Evolutionary conservation across 1,284 basidiomycete genomes (phyloP), one percentile per base, ranked within the genome.

Genomic region (Xerocomus alliaceus): DNA sequence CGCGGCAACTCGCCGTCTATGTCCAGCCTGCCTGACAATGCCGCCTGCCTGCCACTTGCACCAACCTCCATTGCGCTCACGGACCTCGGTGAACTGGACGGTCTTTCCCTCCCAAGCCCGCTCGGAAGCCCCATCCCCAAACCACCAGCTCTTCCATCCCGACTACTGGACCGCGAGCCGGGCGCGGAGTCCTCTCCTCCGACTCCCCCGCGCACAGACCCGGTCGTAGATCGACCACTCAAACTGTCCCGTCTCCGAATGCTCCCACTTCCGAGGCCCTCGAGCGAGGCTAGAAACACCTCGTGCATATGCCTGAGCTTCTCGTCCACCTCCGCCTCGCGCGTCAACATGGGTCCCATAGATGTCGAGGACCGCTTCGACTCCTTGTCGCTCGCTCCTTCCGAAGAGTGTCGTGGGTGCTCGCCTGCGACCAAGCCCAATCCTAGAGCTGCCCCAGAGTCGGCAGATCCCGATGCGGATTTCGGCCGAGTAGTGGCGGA

Each of bases 231-330:
- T 29, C 49, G 56, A n/a, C 60, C 59, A 28, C 62, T 44, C 32
- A 24, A n/a, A 17, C 53, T 67, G 20, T 65, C 52, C 55, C 60
- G 54, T 41, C 63, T 56, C 28, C 69, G 65, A 52, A 29, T 45
- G 18, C 61, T 53, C 22, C 67, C 63, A 22, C 71, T 73, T 41
- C 78, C 78, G 4, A 85, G 75, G n/a, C 83, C 84, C 56, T 84
- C 81, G 9, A 91, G 73, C 58, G 84, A 88, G 56, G 81, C 82
- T 65, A 84, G 66, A 73, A 91, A 91, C 49, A 79, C 77, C 62
- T 86, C 87, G 60, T 88, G 86, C 87, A 91, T 88, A 73, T 80
- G 79, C 58, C 76, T 78, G 60, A 91, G 71, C 61, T 83, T 79
- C 71, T 85, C 87, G 49, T 89, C 88, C 7, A 91, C 84, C 46